Evolutionary conservation across 805 yeast species (phyloP).

Genomic region (Barnettozyma populi): DNA sequence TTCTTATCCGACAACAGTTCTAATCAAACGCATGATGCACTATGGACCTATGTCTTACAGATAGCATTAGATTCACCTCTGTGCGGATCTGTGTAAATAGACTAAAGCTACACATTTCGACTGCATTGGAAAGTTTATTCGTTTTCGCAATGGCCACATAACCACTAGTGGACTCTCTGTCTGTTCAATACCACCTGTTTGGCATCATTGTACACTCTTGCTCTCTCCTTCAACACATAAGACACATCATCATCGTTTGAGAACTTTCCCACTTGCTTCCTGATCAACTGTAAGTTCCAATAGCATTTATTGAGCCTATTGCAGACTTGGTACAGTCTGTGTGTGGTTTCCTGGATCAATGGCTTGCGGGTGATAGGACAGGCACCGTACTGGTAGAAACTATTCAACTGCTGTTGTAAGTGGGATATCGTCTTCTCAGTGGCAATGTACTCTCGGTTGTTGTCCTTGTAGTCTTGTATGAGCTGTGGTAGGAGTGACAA

Average conservation of each 20-base stretch:
- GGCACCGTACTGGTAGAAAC: constrained; percentile 1
- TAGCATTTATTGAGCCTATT: constrained; percentile 4
- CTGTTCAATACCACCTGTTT: constrained; percentile 18
- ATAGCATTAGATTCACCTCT: too few species aligned
- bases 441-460: constrained; percentile 11
- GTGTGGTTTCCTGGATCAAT: constrained; percentile 1
- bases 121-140: too few species aligned
- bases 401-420: background rate
- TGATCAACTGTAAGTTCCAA: constrained; percentile 15
- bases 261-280: constrained; percentile 10
- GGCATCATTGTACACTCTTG: constrained; percentile 25
- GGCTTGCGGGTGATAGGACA: constrained; percentile 4
- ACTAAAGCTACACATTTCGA: too few species aligned
- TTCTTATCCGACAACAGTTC: too few species aligned
- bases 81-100: too few species aligned
- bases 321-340: constrained; percentile 2
- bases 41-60: too few species aligned
- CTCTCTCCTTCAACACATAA: constrained; percentile 25
- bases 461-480: constrained; percentile 8
- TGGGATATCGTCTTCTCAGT: background rate
- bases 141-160: too few species aligned
- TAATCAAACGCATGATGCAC: too few species aligned
- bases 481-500: constrained; percentile 3
- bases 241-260: constrained; percentile 20
- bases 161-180: constrained; percentile 3